Percentiles rank a stretch among this genome's conserved stretches.
These are phyloP conservation scores for Carnegiea gigantea DNA, from an alignment of 179 eudicot species.

Conservation along the genomic window DNA sequence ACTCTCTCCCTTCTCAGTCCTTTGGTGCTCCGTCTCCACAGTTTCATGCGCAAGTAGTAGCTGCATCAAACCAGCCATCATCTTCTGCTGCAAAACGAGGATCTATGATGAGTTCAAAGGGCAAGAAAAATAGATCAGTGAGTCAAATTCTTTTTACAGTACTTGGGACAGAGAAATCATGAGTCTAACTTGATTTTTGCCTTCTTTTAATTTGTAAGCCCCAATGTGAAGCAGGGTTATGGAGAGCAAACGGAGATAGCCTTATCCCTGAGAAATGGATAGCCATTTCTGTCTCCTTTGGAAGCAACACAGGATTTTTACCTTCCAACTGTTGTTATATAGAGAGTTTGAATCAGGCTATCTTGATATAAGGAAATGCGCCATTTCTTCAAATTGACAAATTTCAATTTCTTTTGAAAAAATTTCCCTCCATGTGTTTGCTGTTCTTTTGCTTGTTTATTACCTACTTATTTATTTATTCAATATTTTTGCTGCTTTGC, in stretches of 20 bases:
- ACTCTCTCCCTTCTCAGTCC: constrained; percentile 47
- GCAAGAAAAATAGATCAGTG: constrained; percentile 57
- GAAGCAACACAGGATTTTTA: not conserved
- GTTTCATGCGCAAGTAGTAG: constrained; percentile 38
- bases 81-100: constrained; percentile 57
- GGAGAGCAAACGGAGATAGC: not conserved
- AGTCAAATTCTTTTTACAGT: constrained; percentile 20
- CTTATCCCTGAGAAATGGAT: not conserved
- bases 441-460: not conserved
- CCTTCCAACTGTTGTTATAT: not conserved
- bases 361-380: constrained; percentile 4
- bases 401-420: not conserved
- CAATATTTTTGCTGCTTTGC: not conserved
- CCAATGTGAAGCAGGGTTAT: not conserved
- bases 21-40: constrained; percentile 49
- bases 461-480: not conserved
- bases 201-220: not conserved
- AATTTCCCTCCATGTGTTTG: not conserved
- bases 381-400: not conserved
- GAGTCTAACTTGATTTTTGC: not conserved
- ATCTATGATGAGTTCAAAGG: constrained; percentile 42
- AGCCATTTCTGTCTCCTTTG: constrained; percentile 1
- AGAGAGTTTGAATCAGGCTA: not conserved
- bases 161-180: not conserved
- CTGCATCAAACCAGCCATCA: constrained; percentile 52